A percentile compares a stretch with the other conserved stretches of the same genome.
phyloP scores from a whole-genome alignment of 805 yeast genomes.

The Candida xiaguanensis region DNA sequence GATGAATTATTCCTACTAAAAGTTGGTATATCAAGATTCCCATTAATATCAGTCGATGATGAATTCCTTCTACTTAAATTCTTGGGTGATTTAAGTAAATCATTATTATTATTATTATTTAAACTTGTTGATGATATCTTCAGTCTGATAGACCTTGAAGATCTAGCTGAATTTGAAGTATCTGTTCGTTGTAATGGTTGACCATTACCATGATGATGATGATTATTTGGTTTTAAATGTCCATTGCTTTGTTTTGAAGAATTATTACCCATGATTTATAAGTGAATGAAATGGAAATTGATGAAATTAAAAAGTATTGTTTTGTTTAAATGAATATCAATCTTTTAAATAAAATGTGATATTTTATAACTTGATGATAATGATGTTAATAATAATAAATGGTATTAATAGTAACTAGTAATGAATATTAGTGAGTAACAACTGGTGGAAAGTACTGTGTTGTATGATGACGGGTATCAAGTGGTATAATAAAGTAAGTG shows the following conservation, averaged over 20 bases:
- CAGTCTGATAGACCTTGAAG: constrained; percentile 45
- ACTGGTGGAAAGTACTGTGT: no score
- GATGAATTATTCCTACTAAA: constrained; percentile 9
- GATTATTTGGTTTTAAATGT: background rate
- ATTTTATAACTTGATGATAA: no score
- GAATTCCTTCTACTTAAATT: constrained; percentile 29
- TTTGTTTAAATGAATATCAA: background rate
- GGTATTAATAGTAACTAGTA: no score
- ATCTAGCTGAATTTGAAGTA: constrained; percentile 48
- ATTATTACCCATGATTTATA: constrained; percentile 47
- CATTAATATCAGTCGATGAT: constrained; percentile 15
- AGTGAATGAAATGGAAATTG: constrained; percentile 1
- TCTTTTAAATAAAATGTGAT: background rate
- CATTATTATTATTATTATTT: constrained; percentile 8
- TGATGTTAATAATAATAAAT: no score
- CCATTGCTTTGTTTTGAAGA: constrained; percentile 38
- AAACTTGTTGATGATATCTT: constrained; percentile 22
- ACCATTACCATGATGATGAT: constrained; percentile 2
- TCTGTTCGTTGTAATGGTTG: constrained; percentile 52
- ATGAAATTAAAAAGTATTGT: background rate
- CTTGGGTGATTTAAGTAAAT: constrained; percentile 23
- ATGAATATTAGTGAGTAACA: no score
- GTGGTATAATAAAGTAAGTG: no score
- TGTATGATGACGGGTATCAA: no score
- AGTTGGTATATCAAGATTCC: constrained; percentile 3